A percentile compares a stretch with the other conserved stretches of the same genome.
Evolutionary conservation across 176 grass and related monocot genomes (phyloP).

Genomic region (Tillandsia fasciculata): DNA sequence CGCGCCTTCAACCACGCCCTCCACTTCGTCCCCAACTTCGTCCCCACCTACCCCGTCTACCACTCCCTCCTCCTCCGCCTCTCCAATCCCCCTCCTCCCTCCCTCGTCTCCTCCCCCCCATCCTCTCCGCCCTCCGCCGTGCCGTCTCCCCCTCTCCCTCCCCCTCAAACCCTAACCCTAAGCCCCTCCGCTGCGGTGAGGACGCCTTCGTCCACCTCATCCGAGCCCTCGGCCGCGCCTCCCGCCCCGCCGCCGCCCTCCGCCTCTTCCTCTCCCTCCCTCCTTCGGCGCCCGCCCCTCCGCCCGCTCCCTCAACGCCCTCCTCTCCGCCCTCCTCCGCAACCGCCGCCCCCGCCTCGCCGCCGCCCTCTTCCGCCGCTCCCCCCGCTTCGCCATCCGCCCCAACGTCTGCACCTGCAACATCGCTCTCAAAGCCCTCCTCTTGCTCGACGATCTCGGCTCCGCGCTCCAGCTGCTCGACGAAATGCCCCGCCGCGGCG

Average conservation of each 20-base stretch:
- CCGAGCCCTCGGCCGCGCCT: slow-evolving; percentile 23
- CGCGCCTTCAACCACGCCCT: slow-evolving; percentile 19
- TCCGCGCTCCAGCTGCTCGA: slow-evolving; percentile 50
- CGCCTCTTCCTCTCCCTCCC: slow-evolving; percentile 61
- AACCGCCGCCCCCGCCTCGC: slow-evolving; percentile 40
- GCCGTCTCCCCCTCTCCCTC: slow-evolving; percentile 23
- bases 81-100: slow-evolving; percentile 10
- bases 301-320: slow-evolving; percentile 65
- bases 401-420: slow-evolving; percentile 64
- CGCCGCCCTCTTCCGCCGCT: slow-evolving; percentile 50
- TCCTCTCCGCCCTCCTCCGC: slow-evolving; percentile 52
- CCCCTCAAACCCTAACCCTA: too few species aligned
- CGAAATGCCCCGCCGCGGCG: slow-evolving; percentile 54
- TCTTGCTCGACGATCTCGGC: slow-evolving; percentile 27
- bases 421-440: slow-evolving; percentile 42
- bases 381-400: slow-evolving; percentile 48
- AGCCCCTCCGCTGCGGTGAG: slow-evolving; percentile 28
- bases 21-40: slow-evolving; percentile 15
- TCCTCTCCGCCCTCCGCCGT: slow-evolving; percentile 45
- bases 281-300: slow-evolving; percentile 50
- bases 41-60: slow-evolving; percentile 18
- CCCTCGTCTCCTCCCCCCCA: slow-evolving; percentile 26
- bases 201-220: slow-evolving; percentile 47
- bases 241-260: slow-evolving; percentile 40
- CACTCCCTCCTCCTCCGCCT: slow-evolving; percentile 22